Base-by-base conservation (phyloP, 805 yeast genomes). In the Vanderwaltozyma tropicalis region DNA sequence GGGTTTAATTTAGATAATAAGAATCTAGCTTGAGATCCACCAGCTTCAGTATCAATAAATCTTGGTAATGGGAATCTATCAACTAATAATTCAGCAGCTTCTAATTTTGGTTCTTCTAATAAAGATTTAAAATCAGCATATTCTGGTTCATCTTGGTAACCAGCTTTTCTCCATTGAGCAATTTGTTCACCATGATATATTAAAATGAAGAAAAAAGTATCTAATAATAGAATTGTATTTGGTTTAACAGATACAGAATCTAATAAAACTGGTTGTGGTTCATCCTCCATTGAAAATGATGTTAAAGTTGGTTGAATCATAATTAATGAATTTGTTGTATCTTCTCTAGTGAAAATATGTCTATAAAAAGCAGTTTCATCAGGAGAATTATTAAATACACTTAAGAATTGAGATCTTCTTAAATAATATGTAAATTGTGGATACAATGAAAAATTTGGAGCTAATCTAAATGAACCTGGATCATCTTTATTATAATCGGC, bases 221-320 rank as follows among this genome's bases (percentile, higher is more conserved):
- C 97, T 48, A 89, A 71, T 42, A 89, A 68, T 47, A 89, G 67
- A 37, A 89, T 86, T 22, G 80, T 72, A 54, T 86, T 94, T 34
- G 89, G 88, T 53, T 80, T 79, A 52, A 89, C 76, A 4, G 96
- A 87, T 9, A 85, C 83, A 11, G 96, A 85, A 61, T 89, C 97
- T 47, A 89, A 71, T 47, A 89, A 68, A 16, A 89, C 97, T 1
- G 96, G 92, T 59, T 60, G 80, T 16, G 95, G 94, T 51, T 84
- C 94, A 37, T 77, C 77, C 52, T 79, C 84, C 56, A 86, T 76
- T 41, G 78, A 71, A 59, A 80, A 87, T 29, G 94, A 74, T 5
- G 87, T 80, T 61, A 89, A 72, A 0, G 96, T 85, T 38, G 97
- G 97, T 65, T 89, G 97, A 47, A 89, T 88, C 96, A 89, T 89